These are phyloP conservation scores for Dacryopinax spathularia DNA, from an alignment of 768 basidiomycete genomes.

Conservation along the genomic window DNA sequence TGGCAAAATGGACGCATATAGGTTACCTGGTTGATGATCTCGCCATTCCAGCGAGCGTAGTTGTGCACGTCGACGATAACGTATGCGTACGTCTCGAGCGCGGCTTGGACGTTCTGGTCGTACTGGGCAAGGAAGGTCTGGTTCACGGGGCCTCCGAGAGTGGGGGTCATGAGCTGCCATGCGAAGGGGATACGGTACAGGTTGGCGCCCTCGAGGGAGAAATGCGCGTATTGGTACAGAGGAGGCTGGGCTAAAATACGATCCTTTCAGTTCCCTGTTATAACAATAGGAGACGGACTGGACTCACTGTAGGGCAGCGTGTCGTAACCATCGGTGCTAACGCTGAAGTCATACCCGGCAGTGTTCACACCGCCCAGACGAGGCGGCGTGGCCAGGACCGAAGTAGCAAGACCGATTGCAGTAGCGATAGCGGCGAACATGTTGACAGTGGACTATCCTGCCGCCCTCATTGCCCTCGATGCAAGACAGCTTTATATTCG, in stretches of 20 bases:
- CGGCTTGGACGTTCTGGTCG: slow-evolving; percentile 37
- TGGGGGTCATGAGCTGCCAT: slow-evolving; percentile 41
- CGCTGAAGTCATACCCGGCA: slow-evolving; percentile 22
- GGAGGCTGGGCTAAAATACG: slow-evolving; percentile 22
- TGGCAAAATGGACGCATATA: no score
- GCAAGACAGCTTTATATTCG: no score
- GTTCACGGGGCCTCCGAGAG: slow-evolving; percentile 35
- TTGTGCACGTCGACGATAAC: slow-evolving; percentile 47
- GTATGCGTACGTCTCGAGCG: slow-evolving; percentile 31
- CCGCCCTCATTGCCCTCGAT: no score
- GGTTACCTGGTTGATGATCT: slow-evolving; percentile 12
- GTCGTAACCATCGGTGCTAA: background rate
- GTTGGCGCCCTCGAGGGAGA: slow-evolving; percentile 36
- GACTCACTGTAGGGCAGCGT: background rate
- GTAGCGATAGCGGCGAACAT: background rate
- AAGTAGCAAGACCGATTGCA: background rate
- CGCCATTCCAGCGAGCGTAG: slow-evolving; percentile 45
- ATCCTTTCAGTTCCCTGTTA: background rate
- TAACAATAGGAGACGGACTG: background rate
- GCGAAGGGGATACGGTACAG: slow-evolving; percentile 34
- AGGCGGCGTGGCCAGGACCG: slow-evolving; percentile 15
- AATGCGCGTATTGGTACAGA: slow-evolving; percentile 34
- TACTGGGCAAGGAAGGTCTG: slow-evolving; percentile 33
- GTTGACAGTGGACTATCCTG: background rate
- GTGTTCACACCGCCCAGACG: slow-evolving; percentile 38